Conservation (phyloP, 192 early-diverging fungal species). For the Entomortierella beljakovae region DNA sequence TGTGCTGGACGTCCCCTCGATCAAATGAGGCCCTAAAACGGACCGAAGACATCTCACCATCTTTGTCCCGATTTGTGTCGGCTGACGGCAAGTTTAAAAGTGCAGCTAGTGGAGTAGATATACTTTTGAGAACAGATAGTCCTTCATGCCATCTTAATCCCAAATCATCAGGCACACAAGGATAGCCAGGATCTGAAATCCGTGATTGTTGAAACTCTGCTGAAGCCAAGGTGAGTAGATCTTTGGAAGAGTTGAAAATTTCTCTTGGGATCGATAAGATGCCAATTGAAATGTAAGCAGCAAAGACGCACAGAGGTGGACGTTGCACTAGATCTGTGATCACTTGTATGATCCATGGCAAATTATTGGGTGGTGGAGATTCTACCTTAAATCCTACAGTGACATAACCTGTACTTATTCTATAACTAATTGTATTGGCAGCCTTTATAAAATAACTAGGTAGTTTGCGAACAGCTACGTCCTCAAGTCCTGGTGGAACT, state of each 20-base stretch:
- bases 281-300: constrained; percentile 27
- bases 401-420: constrained; percentile 28
- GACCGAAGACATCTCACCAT: neutral
- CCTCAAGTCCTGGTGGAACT: constrained; percentile 40
- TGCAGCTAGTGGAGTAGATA: constrained; percentile 10
- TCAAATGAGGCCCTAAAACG: constrained; percentile 42
- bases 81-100: neutral
- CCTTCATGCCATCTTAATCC: constrained; percentile 19
- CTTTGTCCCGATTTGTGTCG: neutral
- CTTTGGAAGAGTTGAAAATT: constrained; percentile 4
- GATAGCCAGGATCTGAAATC: neutral
- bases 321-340: constrained; percentile 20
- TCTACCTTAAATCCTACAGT: neutral
- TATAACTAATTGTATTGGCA: constrained; percentile 24
- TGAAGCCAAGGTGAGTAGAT: neutral
- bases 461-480: constrained; percentile 18
- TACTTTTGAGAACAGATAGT: constrained; percentile 17
- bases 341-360: neutral
- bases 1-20: constrained; percentile 39
- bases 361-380: neutral
- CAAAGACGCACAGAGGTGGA: constrained; percentile 40
- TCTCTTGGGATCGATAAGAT: constrained; percentile 12
- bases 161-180: neutral
- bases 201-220: neutral
- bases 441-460: constrained; percentile 5